Percentiles rank a stretch among this genome's conserved stretches.
Conservation (phyloP, 805 yeast genomes). For the Lachancea sp. region DNA sequence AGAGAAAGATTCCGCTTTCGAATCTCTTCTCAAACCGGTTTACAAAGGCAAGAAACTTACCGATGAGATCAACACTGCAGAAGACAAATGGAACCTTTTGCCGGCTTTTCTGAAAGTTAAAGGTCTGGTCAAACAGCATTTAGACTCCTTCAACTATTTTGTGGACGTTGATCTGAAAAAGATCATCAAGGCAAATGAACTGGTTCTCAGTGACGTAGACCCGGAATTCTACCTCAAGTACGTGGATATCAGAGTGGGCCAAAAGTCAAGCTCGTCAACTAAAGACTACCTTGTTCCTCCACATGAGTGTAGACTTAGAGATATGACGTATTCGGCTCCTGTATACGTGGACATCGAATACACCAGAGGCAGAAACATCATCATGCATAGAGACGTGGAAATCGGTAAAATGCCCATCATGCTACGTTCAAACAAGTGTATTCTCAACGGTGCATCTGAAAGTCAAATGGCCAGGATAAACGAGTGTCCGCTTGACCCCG, state of each 20-base stretch:
- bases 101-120: conserved; percentile 96
- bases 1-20: conserved; percentile 54
- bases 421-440: conserved; percentile 90
- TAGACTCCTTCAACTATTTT: conserved; percentile 96
- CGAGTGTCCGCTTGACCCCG: conserved; percentile 97
- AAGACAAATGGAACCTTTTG: conserved; percentile 92
- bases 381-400: conserved; percentile 82
- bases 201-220: conserved; percentile 87
- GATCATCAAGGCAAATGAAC: conserved; percentile 85
- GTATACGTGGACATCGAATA: conserved; percentile 95
- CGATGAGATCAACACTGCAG: conserved; percentile 84
- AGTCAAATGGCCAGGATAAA: conserved; percentile 77
- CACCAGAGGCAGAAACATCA: conserved; percentile 88
- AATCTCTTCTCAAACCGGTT: conserved; percentile 68
- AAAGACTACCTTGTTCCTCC: conserved; percentile 73
- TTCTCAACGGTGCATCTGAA: conserved; percentile 71
- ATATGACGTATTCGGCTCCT: conserved; percentile 91
- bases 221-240: conserved; percentile 94
- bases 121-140: conserved; percentile 93
- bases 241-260: conserved; percentile 87
- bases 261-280: conserved; percentile 47
- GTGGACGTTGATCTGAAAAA: conserved; percentile 90
- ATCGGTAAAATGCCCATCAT: conserved; percentile 99
- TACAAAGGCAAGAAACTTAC: conserved; percentile 82
- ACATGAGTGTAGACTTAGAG: conserved; percentile 92